Base-by-base conservation (phyloP, 1,139 yeast genomes). In the Pichia sp. region DNA sequence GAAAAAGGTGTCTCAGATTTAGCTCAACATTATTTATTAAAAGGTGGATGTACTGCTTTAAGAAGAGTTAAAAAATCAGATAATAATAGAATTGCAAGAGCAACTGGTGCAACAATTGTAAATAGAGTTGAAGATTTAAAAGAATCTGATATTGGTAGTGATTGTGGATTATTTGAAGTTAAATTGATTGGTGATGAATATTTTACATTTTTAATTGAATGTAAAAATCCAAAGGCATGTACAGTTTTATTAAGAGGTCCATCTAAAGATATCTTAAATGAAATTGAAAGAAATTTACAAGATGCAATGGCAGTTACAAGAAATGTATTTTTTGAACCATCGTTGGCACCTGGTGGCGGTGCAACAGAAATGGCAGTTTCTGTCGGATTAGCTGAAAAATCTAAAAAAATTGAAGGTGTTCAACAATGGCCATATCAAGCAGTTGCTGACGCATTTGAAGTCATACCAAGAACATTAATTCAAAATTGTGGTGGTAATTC, bases 371-470 rank as follows among this genome's bases (percentile, higher is more conserved):
- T 94, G 97, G 98, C 98, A 2, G 90, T 94, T 41, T 76, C 94
- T 54, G 97, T 92, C 29, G 80, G 76, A 55, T 74, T 92, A 51
- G 77, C 96, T 11, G 97, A 92, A 64, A 83, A 80, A 69, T 97
- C 97, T 41, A 90, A 90, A 68, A 74, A 80, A 43, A 80, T 94
- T 55, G 97, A 89, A 66, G 98, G 98, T 48, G 84, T 92, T 48
- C 90, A 87, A 47, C 98, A 94, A 68, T 90, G 96, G 95, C 98
- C 98, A 43, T 94, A 92, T 69, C 95, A 87, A 67, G 97, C 98
- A 6, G 97, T 92, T 48, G 96, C 97, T 23, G 97, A 92, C 69
- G 97, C 98, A 1, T 85, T 92, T 72, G 99, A 92, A 68, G 96
- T 94, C 46, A 89, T 92, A 57, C 97, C 99, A 57, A 82, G 98